Percentiles rank a stretch among this genome's conserved stretches.
Evolutionary conservation across 2,329 filamentous ascomycete genomes (phyloP).

Genomic region (Fusarium compactum): DNA sequence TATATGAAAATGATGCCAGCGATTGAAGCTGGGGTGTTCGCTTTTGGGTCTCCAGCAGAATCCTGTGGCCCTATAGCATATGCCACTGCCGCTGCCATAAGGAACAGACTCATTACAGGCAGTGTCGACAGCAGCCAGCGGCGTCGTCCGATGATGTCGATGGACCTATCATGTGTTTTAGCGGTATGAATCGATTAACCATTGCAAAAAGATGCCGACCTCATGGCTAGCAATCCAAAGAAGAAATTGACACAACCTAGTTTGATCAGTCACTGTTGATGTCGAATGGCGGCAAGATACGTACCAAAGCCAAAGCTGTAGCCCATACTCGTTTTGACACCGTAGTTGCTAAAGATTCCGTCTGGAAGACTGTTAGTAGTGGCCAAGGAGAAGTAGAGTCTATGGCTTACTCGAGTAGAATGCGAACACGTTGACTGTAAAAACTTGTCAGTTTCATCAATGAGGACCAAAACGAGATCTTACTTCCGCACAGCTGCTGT

Average conservation of each 20-base stretch:
- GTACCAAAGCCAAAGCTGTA: constrained; percentile 49
- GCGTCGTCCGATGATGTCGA: constrained; percentile 55
- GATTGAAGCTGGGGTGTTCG: constrained; percentile 5
- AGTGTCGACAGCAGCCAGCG: constrained; percentile 59
- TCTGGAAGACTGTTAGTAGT: constrained; percentile 17
- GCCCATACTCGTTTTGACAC: constrained; percentile 34
- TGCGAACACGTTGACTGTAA: constrained; percentile 51
- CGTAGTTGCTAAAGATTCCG: constrained; percentile 31
- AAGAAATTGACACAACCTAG: constrained; percentile 54
- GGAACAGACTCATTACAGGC: constrained; percentile 54
- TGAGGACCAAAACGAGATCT: not conserved
- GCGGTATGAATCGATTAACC: rapidly evolving
- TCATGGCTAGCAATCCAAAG: constrained; percentile 55
- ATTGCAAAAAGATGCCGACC: not conserved
- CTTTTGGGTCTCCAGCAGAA: constrained; percentile 15
- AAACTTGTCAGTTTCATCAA: not conserved
- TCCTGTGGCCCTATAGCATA: constrained; percentile 17
- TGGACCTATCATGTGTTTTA: constrained; percentile 39
- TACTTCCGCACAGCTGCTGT: constrained; percentile 49
- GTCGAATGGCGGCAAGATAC: not conserved
- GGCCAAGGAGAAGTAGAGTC: rapidly evolving
- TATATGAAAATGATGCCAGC: constrained; percentile 37
- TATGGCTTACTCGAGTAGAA: constrained; percentile 57
- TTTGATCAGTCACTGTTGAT: not conserved
- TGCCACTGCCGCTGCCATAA: constrained; percentile 25